A percentile compares a stretch with the other conserved stretches of the same genome.
Conservation (phyloP, 208 protist species). For the Naegleria fowleri region DNA sequence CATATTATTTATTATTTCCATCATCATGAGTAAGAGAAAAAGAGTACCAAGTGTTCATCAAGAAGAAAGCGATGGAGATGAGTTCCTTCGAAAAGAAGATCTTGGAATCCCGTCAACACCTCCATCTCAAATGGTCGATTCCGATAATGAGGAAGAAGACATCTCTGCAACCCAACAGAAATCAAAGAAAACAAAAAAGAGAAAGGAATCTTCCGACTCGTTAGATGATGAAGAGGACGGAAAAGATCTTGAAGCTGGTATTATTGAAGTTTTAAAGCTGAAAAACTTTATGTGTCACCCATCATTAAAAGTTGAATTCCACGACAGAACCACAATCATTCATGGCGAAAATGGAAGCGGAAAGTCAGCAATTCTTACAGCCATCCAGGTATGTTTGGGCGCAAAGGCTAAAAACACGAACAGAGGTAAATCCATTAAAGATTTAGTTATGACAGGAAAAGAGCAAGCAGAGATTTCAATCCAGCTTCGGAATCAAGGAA, state of each 20-base stretch:
- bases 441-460: slow-evolving; percentile 20
- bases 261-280: background rate
- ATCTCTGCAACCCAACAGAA: no score
- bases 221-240: background rate
- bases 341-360: slow-evolving; percentile 14
- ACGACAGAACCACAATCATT: background rate
- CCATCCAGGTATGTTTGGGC: background rate
- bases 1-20: no score
- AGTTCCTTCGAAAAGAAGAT: no score
- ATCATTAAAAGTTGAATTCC: slow-evolving; percentile 11
- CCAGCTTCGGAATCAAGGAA: slow-evolving; percentile 16
- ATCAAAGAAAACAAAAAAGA: background rate
- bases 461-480: background rate
- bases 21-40: no score
- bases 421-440: background rate
- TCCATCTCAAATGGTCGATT: no score
- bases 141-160: no score
- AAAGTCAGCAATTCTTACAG: slow-evolving; percentile 19
- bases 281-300: slow-evolving; percentile 31
- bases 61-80: no score
- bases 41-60: no score
- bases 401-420: background rate
- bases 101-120: no score
- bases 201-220: background rate
- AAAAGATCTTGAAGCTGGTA: slow-evolving; percentile 1